Percentiles rank a stretch among this genome's conserved stretches.
Conservation (phyloP, 345 rosid genomes). For the Firmiana major region DNA sequence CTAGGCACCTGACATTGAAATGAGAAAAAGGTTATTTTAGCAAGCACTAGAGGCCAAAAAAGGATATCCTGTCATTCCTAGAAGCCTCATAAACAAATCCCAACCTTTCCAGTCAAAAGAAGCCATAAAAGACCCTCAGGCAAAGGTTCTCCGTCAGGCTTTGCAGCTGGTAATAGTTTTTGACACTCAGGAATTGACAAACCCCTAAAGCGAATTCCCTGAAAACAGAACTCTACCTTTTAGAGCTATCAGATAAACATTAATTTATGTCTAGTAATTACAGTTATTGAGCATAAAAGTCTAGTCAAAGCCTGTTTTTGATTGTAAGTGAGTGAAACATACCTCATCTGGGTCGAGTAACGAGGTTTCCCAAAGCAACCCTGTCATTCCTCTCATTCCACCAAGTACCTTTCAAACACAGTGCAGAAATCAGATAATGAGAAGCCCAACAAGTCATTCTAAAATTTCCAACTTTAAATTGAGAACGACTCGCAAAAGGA, state of each 20-base stretch:
- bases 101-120: slow-evolving; percentile 94
- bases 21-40: not conserved
- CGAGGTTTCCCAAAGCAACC: slow-evolving; percentile 96
- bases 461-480: not conserved
- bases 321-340: slow-evolving; percentile 1
- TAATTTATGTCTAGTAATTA: not conserved
- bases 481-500: not conserved
- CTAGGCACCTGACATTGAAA: slow-evolving; percentile 51
- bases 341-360: slow-evolving; percentile 98
- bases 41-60: not conserved
- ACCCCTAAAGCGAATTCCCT: slow-evolving; percentile 97
- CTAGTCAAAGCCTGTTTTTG: not conserved
- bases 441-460: not conserved
- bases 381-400: slow-evolving; percentile 99
- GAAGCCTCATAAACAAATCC: slow-evolving; percentile 13
- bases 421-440: slow-evolving; percentile 2
- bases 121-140: slow-evolving; percentile 99
- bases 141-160: slow-evolving; percentile 88
- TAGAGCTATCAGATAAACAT: slow-evolving; percentile 1
- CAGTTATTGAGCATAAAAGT: not conserved
- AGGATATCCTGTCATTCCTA: not conserved
- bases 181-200: slow-evolving; percentile 98
- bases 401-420: slow-evolving; percentile 66
- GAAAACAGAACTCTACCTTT: slow-evolving; percentile 21
- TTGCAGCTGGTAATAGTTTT: slow-evolving; percentile 78